A percentile compares a stretch with the other conserved stretches of the same genome.
Conservation (phyloP, 225 moss, liverwort and hornwort genomes). For the Antitrichia curtipendula region DNA sequence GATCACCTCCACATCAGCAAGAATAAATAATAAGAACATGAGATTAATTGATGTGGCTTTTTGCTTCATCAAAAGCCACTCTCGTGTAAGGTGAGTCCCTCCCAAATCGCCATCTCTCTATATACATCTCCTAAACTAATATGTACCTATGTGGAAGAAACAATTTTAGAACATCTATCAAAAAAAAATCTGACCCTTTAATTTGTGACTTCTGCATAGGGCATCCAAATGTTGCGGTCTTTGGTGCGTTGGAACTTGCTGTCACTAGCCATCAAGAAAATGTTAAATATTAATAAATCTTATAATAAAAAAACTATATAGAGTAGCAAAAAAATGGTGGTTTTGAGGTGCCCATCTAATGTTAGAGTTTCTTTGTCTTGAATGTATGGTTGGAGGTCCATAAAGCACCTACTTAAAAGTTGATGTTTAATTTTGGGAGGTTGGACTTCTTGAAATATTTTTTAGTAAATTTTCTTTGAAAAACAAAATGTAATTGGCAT, state of each 20-base stretch:
- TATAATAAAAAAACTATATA: background rate
- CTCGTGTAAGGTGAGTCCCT: background rate
- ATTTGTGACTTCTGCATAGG: too few species aligned
- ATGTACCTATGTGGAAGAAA: background rate
- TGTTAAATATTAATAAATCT: background rate
- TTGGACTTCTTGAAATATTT: background rate
- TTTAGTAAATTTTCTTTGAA: too few species aligned
- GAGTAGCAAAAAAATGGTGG: background rate
- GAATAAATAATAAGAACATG: background rate
- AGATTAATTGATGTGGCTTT: background rate
- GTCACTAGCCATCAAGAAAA: background rate
- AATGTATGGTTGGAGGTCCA: too few species aligned
- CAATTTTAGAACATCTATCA: background rate
- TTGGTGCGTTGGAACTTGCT: background rate
- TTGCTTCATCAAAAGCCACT: background rate
- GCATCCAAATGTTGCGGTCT: background rate
- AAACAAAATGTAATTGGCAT: background rate
- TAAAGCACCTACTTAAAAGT: rapidly evolving
- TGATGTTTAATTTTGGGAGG: background rate
- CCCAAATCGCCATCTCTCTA: background rate
- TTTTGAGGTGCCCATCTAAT: background rate
- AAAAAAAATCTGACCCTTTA: too few species aligned
- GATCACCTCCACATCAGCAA: constrained; percentile 5
- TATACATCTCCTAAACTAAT: background rate
- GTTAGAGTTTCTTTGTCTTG: background rate